phyloP scores from a whole-genome alignment of 1,284 basidiomycete genomes.

The Rhizoctonia solani region DNA sequence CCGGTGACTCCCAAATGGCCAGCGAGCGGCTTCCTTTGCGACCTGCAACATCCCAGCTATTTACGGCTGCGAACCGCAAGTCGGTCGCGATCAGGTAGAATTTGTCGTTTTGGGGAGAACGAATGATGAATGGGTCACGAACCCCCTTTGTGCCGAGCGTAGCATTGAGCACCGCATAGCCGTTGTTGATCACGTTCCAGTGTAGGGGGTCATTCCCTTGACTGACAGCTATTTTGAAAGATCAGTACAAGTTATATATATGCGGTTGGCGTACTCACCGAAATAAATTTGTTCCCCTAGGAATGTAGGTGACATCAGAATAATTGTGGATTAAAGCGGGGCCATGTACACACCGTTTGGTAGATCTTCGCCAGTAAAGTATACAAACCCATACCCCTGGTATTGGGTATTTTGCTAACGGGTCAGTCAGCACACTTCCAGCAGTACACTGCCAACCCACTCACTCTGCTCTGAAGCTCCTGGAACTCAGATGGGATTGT shows the following conservation, averaged over 20 bases:
- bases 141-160: conserved; percentile 24
- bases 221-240: conserved; percentile 5
- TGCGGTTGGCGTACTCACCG: neutral
- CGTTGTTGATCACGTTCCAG: conserved; percentile 5
- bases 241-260: neutral
- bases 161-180: conserved; percentile 16
- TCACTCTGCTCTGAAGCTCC: conserved; percentile 17
- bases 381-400: conserved; percentile 29
- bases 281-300: conserved; percentile 30
- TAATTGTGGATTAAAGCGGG: neutral
- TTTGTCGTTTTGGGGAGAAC: conserved; percentile 14
- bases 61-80: conserved; percentile 16
- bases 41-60: conserved; percentile 26
- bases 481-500: conserved; percentile 16
- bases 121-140: conserved; percentile 30
- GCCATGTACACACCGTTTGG: conserved; percentile 9
- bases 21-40: conserved; percentile 28
- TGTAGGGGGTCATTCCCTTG: conserved; percentile 23
- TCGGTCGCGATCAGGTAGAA: conserved; percentile 29
- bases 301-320: neutral
- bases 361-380: conserved; percentile 27
- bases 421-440: neutral
- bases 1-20: conserved; percentile 27
- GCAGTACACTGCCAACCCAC: neutral
- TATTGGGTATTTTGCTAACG: conserved; percentile 28